phyloP scores from a whole-genome alignment of 108 stramenopile genomes.

The Skeletonema costatum region DNA sequence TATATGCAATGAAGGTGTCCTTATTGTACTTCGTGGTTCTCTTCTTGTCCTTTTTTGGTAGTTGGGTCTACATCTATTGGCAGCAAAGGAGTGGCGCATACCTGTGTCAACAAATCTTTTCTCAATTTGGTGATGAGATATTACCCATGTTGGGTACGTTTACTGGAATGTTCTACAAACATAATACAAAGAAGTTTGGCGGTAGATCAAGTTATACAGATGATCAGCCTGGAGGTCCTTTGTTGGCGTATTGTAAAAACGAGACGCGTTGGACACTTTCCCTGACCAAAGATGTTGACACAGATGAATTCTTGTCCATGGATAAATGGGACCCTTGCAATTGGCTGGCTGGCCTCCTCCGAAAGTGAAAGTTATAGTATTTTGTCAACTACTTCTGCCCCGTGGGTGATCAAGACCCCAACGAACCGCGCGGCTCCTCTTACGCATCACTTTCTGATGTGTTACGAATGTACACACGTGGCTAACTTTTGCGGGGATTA shows the following conservation, averaged over 20 bases:
- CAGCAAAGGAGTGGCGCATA: slow-evolving; percentile 23
- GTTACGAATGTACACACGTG: background rate
- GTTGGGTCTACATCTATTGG: slow-evolving; percentile 11
- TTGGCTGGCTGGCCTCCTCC: background rate
- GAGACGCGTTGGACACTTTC: background rate
- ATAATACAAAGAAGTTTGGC: background rate
- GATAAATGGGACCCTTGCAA: background rate
- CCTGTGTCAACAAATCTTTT: slow-evolving; percentile 9
- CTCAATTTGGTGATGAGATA: slow-evolving; percentile 38
- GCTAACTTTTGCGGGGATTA: background rate
- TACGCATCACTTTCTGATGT: background rate
- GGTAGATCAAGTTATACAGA: background rate
- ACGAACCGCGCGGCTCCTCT: background rate
- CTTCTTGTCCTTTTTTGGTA: slow-evolving; percentile 12
- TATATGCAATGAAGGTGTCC: background rate
- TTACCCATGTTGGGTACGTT: slow-evolving; percentile 14
- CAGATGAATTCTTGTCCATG: background rate
- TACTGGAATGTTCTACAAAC: slow-evolving; percentile 5
- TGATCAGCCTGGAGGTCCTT: too few species aligned
- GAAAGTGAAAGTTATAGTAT: background rate
- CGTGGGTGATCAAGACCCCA: background rate
- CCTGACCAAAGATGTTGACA: background rate
- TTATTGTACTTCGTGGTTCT: background rate
- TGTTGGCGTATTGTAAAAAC: background rate
- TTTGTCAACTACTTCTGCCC: background rate